Conservation (phyloP, 228 moss, liverwort and hornwort species). For the Sphagnum magellanicum region DNA sequence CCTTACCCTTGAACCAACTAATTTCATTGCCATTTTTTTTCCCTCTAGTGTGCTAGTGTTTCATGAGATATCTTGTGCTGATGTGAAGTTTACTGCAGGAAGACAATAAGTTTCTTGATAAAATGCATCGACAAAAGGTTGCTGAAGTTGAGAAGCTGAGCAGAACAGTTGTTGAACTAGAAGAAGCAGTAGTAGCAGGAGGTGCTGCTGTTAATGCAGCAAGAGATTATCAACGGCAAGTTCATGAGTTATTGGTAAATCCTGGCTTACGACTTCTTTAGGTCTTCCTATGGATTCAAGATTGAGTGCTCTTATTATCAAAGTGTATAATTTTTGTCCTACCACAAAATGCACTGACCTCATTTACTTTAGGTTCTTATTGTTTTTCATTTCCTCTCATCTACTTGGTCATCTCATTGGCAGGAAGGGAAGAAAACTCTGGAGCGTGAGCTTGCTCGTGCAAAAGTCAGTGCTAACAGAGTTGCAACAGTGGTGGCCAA, state of each 20-base stretch:
- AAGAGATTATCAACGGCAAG: slow-evolving; percentile 91
- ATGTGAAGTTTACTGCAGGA: slow-evolving; percentile 58
- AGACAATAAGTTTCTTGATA: slow-evolving; percentile 95
- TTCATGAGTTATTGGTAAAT: slow-evolving; percentile 71
- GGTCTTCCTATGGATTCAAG: too few species aligned
- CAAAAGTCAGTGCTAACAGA: too few species aligned
- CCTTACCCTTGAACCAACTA: background rate
- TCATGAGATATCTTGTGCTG: slow-evolving; percentile 1
- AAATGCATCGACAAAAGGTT: slow-evolving; percentile 97
- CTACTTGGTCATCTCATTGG: background rate
- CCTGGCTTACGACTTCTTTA: too few species aligned
- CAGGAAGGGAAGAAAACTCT: too few species aligned
- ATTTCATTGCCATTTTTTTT: background rate
- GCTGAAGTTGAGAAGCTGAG: slow-evolving; percentile 93
- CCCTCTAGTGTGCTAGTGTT: background rate
- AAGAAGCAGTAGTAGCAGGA: slow-evolving; percentile 87
- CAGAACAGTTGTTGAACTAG: slow-evolving; percentile 67
- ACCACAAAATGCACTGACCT: too few species aligned
- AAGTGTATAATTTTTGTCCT: too few species aligned
- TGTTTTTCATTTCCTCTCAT: too few species aligned
- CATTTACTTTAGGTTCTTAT: too few species aligned
- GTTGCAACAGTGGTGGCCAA: too few species aligned
- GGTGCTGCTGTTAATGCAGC: slow-evolving; percentile 95
- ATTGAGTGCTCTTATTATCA: too few species aligned
- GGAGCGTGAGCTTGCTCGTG: too few species aligned